phyloP scores from a whole-genome alignment of 495 filamentous ascomycete species.

The Hypoxylon crocopeplum region DNA sequence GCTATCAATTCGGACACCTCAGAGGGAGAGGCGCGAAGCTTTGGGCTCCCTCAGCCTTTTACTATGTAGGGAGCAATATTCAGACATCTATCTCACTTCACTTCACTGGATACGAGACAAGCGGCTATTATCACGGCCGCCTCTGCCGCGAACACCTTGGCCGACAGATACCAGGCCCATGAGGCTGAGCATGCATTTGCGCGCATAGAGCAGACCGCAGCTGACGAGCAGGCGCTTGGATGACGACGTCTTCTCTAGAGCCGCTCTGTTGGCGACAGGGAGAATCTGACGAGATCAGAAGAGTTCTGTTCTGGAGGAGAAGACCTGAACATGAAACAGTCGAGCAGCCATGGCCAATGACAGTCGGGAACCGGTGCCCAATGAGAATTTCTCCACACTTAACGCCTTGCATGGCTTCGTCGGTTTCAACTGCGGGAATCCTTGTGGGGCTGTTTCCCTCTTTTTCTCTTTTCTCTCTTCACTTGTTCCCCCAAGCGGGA shows the following conservation, averaged over 20 bases:
- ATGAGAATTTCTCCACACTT: constrained; percentile 25
- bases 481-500: constrained; percentile 12
- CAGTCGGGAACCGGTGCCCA: neutral
- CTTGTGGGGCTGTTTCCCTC: constrained; percentile 35
- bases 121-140: constrained; percentile 3
- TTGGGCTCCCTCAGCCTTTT: neutral
- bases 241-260: constrained; percentile 16
- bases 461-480: constrained; percentile 6
- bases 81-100: neutral
- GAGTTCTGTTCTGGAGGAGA: constrained; percentile 23
- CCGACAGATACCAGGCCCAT: too few relatives aligned
- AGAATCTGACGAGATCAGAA: constrained; percentile 20
- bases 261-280: constrained; percentile 9
- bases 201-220: neutral
- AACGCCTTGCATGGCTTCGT: constrained; percentile 36
- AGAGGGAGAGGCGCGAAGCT: neutral
- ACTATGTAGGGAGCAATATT: constrained; percentile 16
- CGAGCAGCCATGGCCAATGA: constrained; percentile 29
- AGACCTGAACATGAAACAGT: constrained; percentile 31
- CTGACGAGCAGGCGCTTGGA: neutral
- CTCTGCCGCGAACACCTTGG: neutral
- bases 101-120: neutral
- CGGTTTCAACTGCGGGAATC: constrained; percentile 35
- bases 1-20: constrained; percentile 5
- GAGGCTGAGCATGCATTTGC: constrained; percentile 18